Conservation (phyloP, 2,329 filamentous ascomycete genomes). For the Furcasterigmium sp. region DNA sequence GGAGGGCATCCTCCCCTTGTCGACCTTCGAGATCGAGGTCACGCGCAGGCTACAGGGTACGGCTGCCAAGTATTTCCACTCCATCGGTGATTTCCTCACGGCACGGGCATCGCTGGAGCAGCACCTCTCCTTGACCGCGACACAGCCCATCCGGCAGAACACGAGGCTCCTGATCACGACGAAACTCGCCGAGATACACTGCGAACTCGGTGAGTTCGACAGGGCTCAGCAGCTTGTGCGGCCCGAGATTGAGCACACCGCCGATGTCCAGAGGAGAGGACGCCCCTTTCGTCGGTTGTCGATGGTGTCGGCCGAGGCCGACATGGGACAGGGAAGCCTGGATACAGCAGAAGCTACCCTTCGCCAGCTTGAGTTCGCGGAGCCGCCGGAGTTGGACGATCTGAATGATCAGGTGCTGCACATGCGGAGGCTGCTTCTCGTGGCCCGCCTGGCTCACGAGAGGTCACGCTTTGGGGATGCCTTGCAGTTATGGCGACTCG, state of each 20-base stretch:
- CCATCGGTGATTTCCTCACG: constrained; percentile 21
- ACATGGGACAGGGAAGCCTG: constrained; percentile 13
- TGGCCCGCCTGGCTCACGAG: constrained; percentile 17
- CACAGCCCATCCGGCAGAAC: constrained; percentile 17
- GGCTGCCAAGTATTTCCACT: constrained; percentile 23
- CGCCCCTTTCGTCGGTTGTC: constrained; percentile 17
- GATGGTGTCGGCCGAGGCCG: constrained; percentile 17
- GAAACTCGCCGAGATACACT: constrained; percentile 19
- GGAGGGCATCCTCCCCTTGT: constrained; percentile 20
- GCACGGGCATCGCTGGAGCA: constrained; percentile 22
- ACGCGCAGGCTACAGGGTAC: constrained; percentile 22
- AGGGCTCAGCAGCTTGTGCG: constrained; percentile 14
- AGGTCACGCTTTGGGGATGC: constrained; percentile 9
- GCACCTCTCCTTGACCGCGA: constrained; percentile 16
- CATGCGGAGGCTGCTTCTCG: constrained; percentile 19
- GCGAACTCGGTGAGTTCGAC: constrained; percentile 17
- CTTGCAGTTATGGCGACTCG: constrained; percentile 11
- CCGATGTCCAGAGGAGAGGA: constrained; percentile 8
- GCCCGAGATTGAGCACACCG: constrained; percentile 12
- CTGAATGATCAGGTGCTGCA: constrained; percentile 22
- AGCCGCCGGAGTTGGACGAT: constrained; percentile 19
- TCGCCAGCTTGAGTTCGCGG: constrained; percentile 4
- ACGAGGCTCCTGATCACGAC: constrained; percentile 17
- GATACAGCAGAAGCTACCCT: constrained; percentile 10
- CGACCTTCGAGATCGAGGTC: constrained; percentile 23